Conservation (phyloP, 2,329 filamentous ascomycete species). For the Bipolaris zeicola region DNA sequence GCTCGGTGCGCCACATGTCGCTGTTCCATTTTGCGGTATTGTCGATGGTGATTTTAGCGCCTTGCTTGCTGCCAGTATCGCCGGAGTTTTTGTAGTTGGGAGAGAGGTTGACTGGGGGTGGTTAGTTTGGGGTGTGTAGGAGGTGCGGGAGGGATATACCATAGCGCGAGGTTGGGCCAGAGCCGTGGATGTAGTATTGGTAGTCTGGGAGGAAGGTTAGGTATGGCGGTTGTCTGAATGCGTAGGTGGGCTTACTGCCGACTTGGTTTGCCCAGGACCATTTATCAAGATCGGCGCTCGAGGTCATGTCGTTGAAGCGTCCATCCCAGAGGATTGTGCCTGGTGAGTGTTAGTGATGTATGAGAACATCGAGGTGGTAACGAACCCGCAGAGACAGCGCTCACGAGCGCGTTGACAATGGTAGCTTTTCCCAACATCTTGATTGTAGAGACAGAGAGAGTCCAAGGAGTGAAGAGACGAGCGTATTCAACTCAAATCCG, state of each 20-base stretch:
- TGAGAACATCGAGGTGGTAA: not conserved
- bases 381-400: slow-evolving; percentile 41
- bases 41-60: slow-evolving; percentile 70
- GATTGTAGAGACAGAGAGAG: not conserved
- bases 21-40: slow-evolving; percentile 72
- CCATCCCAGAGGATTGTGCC: slow-evolving; percentile 68
- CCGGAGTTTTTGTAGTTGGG: slow-evolving; percentile 68
- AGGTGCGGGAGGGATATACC: not conserved
- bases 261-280: slow-evolving; percentile 72
- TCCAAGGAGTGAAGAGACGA: not conserved
- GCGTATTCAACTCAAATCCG: not conserved
- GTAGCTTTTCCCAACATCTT: slow-evolving; percentile 42
- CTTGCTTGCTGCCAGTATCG: slow-evolving; percentile 66
- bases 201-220: slow-evolving; percentile 52
- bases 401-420: slow-evolving; percentile 38
- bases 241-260: slow-evolving; percentile 59
- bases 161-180: slow-evolving; percentile 61
- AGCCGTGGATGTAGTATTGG: slow-evolving; percentile 76
- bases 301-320: slow-evolving; percentile 65
- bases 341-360: slow-evolving; percentile 4
- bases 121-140: not conserved
- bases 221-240: too few relatives aligned
- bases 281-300: slow-evolving; percentile 61
- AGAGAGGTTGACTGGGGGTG: slow-evolving; percentile 59
- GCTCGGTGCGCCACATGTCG: slow-evolving; percentile 75